These are phyloP conservation scores for Hymenoscyphus fructigenus DNA, from an alignment of 2,329 filamentous ascomycete species.

Conservation along the genomic window DNA sequence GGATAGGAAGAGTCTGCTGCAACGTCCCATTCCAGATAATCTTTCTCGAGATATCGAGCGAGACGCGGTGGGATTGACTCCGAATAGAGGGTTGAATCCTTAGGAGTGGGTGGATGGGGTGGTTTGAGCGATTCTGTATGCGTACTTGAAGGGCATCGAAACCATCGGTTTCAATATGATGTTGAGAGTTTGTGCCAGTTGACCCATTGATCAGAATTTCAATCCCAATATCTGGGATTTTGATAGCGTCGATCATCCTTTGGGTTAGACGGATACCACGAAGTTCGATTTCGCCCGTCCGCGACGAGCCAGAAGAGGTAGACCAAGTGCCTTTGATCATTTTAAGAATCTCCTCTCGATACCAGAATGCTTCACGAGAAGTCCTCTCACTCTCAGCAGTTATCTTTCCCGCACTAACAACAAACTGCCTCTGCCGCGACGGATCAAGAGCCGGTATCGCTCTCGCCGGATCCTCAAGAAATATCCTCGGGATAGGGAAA, in stretches of 20 bases:
- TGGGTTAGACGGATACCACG: constrained; percentile 70
- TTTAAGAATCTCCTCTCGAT: constrained; percentile 76
- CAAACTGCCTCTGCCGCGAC: constrained; percentile 84
- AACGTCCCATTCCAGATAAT: constrained; percentile 83
- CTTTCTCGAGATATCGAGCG: constrained; percentile 78
- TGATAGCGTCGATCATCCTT: constrained; percentile 81
- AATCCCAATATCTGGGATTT: constrained; percentile 74
- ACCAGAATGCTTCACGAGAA: constrained; percentile 86
- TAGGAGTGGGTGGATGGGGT: constrained; percentile 69
- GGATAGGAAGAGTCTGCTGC: constrained; percentile 67
- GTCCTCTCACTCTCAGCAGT: constrained; percentile 77
- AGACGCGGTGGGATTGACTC: constrained; percentile 61
- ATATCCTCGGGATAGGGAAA: constrained; percentile 72
- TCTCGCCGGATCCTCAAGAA: constrained; percentile 73
- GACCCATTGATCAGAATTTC: constrained; percentile 52
- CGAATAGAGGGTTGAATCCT: constrained; percentile 75
- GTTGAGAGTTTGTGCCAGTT: constrained; percentile 21
- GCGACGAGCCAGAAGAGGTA: constrained; percentile 48
- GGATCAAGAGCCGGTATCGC: constrained; percentile 79
- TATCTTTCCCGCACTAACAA: constrained; percentile 78
- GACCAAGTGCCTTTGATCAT: constrained; percentile 71
- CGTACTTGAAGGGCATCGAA: constrained; percentile 71
- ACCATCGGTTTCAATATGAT: constrained; percentile 49
- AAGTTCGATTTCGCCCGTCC: constrained; percentile 71
- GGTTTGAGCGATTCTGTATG: constrained; percentile 70